A percentile compares a stretch with the other conserved stretches of the same genome.
Evolutionary conservation across 2,329 filamentous ascomycete genomes (phyloP).

Genomic region (Stemphylium vesicarium): DNA sequence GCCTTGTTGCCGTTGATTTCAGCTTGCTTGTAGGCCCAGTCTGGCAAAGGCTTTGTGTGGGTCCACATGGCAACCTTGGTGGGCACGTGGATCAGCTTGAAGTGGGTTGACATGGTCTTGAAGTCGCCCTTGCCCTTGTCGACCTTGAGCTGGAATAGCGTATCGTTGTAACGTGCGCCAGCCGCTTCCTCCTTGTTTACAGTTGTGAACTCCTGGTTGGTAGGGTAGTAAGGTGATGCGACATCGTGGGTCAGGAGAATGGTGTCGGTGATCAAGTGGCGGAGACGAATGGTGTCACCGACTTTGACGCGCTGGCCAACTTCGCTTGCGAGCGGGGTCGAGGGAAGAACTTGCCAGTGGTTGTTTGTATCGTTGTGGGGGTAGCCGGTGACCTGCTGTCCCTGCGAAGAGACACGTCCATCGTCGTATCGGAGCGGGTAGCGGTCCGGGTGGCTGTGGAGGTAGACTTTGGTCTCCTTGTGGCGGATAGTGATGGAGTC

Average conservation of each 20-base stretch:
- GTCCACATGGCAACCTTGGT: conserved; percentile 99
- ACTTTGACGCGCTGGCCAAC: conserved; percentile 74
- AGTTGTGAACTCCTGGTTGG: conserved; percentile 98
- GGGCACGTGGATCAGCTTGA: conserved; percentile 93
- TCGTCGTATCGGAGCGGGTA: conserved; percentile 98
- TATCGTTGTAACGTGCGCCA: conserved; percentile 80
- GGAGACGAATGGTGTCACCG: conserved; percentile 83
- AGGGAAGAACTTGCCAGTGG: conserved; percentile 90
- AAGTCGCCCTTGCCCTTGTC: conserved; percentile 86
- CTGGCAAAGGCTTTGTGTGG: conserved; percentile 89
- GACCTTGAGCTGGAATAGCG: conserved; percentile 88
- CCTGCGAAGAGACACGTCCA: conserved; percentile 92
- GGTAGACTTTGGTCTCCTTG: conserved; percentile 96
- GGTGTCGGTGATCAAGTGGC: conserved; percentile 84
- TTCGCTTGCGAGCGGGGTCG: conserved; percentile 57
- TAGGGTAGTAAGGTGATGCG: conserved; percentile 92
- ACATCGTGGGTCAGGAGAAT: conserved; percentile 94
- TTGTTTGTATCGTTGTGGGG: conserved; percentile 99
- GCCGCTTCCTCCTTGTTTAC: conserved; percentile 74
- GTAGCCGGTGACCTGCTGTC: conserved; percentile 97
- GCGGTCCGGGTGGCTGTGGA: conserved; percentile 87
- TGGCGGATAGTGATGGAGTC: conserved; percentile 87
- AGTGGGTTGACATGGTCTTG: conserved; percentile 88
- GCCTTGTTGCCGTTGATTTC: conserved; percentile 99
- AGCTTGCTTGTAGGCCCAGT: conserved; percentile 96